Conservation (phyloP, 768 basidiomycete genomes). For the Auriscalpium vulgare region DNA sequence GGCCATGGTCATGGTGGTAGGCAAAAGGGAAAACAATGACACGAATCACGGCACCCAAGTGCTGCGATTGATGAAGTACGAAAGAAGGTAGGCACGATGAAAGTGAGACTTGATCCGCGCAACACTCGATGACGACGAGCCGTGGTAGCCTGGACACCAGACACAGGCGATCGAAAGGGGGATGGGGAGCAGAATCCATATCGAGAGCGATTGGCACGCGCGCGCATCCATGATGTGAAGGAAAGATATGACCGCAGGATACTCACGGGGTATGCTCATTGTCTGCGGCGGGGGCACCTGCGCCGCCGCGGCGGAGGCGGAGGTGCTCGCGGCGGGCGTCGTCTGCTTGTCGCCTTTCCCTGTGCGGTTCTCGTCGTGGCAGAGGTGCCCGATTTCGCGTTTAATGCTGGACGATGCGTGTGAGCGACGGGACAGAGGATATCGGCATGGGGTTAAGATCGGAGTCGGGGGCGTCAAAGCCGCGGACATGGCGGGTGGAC, state of each 20-base stretch:
- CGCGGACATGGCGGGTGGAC: background rate
- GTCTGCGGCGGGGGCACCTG: background rate
- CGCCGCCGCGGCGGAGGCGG: slow-evolving; percentile 16
- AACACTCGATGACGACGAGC: no score
- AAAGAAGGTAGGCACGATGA: no score
- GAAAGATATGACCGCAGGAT: background rate
- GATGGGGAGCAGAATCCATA: no score
- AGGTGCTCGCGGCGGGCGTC: slow-evolving; percentile 18
- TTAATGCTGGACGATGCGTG: slow-evolving; percentile 58
- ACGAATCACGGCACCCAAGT: no score
- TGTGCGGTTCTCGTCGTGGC: slow-evolving; percentile 75
- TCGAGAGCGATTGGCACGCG: slow-evolving; percentile 16
- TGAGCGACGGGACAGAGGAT: slow-evolving; percentile 5
- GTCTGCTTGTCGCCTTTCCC: slow-evolving; percentile 33
- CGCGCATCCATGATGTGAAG: slow-evolving; percentile 4
- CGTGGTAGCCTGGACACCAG: no score
- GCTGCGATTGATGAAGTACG: no score
- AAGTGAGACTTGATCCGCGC: no score
- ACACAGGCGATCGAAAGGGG: no score
- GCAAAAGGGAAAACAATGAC: no score
- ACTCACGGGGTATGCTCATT: background rate
- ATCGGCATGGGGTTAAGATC: background rate
- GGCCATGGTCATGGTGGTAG: no score
- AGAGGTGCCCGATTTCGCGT: slow-evolving; percentile 91
- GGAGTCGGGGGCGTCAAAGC: background rate